Conservation (phyloP, 78 protist species). For the Andalucia godoyi region DNA sequence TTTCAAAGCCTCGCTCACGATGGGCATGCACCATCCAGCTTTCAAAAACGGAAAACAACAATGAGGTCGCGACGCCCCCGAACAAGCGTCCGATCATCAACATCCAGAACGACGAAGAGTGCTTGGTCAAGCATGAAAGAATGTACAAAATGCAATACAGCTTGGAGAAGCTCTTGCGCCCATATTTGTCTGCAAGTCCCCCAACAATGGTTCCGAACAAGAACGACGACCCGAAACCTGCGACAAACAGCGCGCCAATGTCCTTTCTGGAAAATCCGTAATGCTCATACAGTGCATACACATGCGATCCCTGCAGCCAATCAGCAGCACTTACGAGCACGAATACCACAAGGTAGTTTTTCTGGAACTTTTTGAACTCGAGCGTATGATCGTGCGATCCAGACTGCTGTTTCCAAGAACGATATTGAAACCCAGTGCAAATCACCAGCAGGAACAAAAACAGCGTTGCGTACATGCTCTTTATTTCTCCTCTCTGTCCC, state of each 20-base stretch:
- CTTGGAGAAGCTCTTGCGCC: constrained; percentile 44
- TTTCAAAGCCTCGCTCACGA: constrained; percentile 14
- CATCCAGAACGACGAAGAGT: constrained; percentile 10
- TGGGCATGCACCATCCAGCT: constrained; percentile 90
- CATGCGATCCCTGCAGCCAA: constrained; percentile 93
- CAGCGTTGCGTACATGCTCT: no score
- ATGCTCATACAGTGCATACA: constrained; percentile 74
- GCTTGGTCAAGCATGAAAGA: constrained; percentile 66
- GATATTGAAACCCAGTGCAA: no score
- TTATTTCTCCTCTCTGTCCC: no score
- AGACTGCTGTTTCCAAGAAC: no score
- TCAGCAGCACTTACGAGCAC: constrained; percentile 35
- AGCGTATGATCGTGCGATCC: no score
- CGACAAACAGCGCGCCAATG: constrained; percentile 72
- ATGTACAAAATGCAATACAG: constrained; percentile 46
- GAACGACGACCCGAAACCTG: constrained; percentile 72
- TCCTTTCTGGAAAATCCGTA: constrained; percentile 58
- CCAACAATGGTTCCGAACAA: constrained; percentile 86
- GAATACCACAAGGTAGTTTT: constrained; percentile 20
- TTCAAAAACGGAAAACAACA: constrained; percentile 83
- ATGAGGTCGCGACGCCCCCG: constrained; percentile 87
- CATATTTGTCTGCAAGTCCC: constrained; percentile 70
- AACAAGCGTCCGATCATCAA: constrained; percentile 77
- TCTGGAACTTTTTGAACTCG: constrained; percentile 20
- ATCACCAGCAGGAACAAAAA: no score